Conservation (phyloP, 768 basidiomycete species). For the Lactarius akahatsu region DNA sequence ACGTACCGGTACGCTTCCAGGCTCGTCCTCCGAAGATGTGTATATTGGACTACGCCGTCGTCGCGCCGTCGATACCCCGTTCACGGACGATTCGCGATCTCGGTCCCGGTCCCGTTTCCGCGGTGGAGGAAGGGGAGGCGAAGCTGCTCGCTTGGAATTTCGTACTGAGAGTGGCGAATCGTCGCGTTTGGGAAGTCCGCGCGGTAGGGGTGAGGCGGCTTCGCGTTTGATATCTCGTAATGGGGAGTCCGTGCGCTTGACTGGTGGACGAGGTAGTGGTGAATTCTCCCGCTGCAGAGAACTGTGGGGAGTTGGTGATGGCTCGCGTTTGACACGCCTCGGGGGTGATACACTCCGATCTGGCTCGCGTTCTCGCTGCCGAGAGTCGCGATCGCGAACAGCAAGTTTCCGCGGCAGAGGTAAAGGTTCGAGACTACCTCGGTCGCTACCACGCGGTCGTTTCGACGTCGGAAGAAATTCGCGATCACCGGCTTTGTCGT, state of each 20-base stretch:
- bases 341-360: constrained; percentile 22
- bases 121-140: constrained; percentile 30
- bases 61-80: constrained; percentile 17
- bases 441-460: constrained; percentile 45
- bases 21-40: constrained; percentile 29
- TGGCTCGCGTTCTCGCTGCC: constrained; percentile 21
- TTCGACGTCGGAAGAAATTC: constrained; percentile 36
- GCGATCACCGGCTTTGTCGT: constrained; percentile 23
- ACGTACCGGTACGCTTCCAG: constrained; percentile 16
- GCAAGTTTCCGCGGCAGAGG: constrained; percentile 2
- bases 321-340: constrained; percentile 25
- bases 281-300: constrained; percentile 22
- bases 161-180: constrained; percentile 12
- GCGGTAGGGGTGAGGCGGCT: constrained; percentile 25
- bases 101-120: constrained; percentile 24
- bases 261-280: constrained; percentile 14
- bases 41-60: constrained; percentile 27
- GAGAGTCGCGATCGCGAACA: constrained; percentile 23
- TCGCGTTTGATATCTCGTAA: constrained; percentile 20
- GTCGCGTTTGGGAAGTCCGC: constrained; percentile 19
- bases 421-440: constrained; percentile 24
- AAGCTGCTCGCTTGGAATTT: constrained; percentile 41
- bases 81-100: constrained; percentile 23
- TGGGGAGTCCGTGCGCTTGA: constrained; percentile 20
- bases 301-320: constrained; percentile 30